These are phyloP conservation scores for Aspergillus floridensis DNA, from an alignment of 2,329 filamentous ascomycete genomes.

Conservation along the genomic window DNA sequence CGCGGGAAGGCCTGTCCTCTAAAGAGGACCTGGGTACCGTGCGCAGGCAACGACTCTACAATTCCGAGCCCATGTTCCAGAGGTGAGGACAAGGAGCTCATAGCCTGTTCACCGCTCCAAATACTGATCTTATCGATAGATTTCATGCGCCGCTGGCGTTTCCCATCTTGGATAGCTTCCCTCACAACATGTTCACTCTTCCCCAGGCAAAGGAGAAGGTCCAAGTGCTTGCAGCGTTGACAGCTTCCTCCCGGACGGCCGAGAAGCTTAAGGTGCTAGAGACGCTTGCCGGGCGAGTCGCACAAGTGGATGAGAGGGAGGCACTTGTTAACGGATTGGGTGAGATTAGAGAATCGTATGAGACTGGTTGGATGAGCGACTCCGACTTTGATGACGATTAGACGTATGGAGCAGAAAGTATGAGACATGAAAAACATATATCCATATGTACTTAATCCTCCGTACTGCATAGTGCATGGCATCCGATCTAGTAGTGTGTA, in stretches of 20 bases:
- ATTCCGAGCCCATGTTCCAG: slow-evolving; percentile 35
- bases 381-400: slow-evolving; percentile 46
- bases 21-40: slow-evolving; percentile 25
- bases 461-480: background rate
- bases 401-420: background rate
- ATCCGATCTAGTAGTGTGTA: background rate
- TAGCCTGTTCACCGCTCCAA: background rate
- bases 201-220: slow-evolving; percentile 44
- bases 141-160: slow-evolving; percentile 56
- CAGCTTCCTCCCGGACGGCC: slow-evolving; percentile 72
- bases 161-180: slow-evolving; percentile 81
- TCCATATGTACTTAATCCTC: background rate
- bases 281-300: slow-evolving; percentile 58
- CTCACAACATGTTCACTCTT: slow-evolving; percentile 64
- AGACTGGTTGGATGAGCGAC: slow-evolving; percentile 80
- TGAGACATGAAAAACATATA: background rate
- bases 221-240: slow-evolving; percentile 57
- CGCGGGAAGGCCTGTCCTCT: slow-evolving; percentile 12
- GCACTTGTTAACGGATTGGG: slow-evolving; percentile 75
- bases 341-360: slow-evolving; percentile 82
- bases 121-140: slow-evolving; percentile 19
- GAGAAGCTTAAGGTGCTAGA: slow-evolving; percentile 66
- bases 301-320: slow-evolving; percentile 78
- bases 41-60: slow-evolving; percentile 33
- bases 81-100: slow-evolving; percentile 23